Conservation (phyloP, 2,329 filamentous ascomycete species). For the Amauroascus niger region DNA sequence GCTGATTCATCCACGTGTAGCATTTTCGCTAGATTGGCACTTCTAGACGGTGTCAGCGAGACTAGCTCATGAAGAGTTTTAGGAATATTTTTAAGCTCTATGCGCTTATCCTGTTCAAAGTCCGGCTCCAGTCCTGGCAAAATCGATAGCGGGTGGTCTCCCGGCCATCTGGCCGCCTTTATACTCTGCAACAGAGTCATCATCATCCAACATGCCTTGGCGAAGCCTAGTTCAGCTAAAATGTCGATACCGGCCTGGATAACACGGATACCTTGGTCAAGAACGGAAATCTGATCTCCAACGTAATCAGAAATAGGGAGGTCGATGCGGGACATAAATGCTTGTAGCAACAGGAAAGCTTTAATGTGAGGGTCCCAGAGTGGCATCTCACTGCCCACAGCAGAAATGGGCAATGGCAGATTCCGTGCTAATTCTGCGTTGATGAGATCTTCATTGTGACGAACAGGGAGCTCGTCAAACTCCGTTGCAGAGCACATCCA, state of each 20-base stretch:
- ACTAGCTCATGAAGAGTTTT: slow-evolving; percentile 26
- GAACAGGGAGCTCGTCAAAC: slow-evolving; percentile 94
- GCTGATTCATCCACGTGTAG: slow-evolving; percentile 22
- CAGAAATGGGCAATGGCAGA: slow-evolving; percentile 57
- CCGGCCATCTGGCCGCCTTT: slow-evolving; percentile 86
- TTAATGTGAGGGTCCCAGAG: slow-evolving; percentile 99
- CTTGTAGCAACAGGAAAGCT: slow-evolving; percentile 83
- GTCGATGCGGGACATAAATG: slow-evolving; percentile 85
- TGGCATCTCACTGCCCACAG: slow-evolving; percentile 54
- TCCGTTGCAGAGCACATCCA: slow-evolving; percentile 94
- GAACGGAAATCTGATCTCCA: slow-evolving; percentile 75
- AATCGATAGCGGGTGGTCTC: slow-evolving; percentile 67
- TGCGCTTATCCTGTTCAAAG: slow-evolving; percentile 15
- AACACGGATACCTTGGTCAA: slow-evolving; percentile 95
- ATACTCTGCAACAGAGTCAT: slow-evolving; percentile 80
- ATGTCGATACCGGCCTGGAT: slow-evolving; percentile 92
- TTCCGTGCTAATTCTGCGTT: slow-evolving; percentile 81
- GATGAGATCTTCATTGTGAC: slow-evolving; percentile 96
- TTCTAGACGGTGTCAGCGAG: slow-evolving; percentile 22
- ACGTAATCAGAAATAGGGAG: slow-evolving; percentile 96
- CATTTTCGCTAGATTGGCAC: slow-evolving; percentile 24
- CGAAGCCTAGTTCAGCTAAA: slow-evolving; percentile 74
- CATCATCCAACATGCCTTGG: slow-evolving; percentile 70
- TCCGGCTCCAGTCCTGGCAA: slow-evolving; percentile 56
- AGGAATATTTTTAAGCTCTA: slow-evolving; percentile 20